Percentiles rank a stretch among this genome's conserved stretches.
These are phyloP conservation scores for Chaetomiaceae sp. DNA, from an alignment of 2,329 filamentous ascomycete species.

Conservation along the genomic window DNA sequence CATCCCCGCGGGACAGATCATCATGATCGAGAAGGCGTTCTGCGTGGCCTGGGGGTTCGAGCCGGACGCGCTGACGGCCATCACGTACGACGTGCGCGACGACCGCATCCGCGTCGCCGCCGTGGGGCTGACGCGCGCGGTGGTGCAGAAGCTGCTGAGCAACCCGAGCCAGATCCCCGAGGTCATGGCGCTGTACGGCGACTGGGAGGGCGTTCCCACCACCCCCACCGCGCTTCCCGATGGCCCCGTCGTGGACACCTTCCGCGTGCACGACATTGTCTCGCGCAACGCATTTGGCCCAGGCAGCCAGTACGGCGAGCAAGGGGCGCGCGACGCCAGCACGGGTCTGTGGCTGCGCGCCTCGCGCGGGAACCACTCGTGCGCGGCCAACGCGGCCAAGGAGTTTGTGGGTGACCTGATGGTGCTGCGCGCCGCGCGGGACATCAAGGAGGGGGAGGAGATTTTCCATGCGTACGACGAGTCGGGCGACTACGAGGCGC, in stretches of 20 bases:
- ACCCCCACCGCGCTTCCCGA: neutral
- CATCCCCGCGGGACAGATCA: neutral
- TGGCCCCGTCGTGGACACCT: slow-evolving; percentile 1
- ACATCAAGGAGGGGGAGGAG: slow-evolving; percentile 1
- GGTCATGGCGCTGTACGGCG: slow-evolving; percentile 1
- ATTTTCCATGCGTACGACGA: slow-evolving; percentile 5
- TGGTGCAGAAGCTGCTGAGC: neutral
- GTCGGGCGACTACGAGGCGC: neutral
- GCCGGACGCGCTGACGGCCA: neutral
- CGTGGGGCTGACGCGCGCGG: neutral
- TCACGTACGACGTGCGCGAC: slow-evolving; percentile 10
- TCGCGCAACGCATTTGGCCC: slow-evolving; percentile 4
- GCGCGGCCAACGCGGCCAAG: neutral
- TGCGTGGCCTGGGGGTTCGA: neutral
- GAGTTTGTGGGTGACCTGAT: slow-evolving; percentile 8
- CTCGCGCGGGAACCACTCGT: slow-evolving; percentile 7
- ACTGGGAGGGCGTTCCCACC: neutral
- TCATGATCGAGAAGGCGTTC: slow-evolving; percentile 5
- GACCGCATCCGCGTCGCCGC: slow-evolving; percentile 5
- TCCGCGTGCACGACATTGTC: slow-evolving; percentile 9
- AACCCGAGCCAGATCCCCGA: neutral
- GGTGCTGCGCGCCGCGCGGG: neutral
- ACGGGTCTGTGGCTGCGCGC: slow-evolving; percentile 3
- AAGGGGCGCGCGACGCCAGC: neutral
- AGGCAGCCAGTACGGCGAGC: neutral